Base-by-base conservation (phyloP, 768 basidiomycete species). In the Naganishia vaughanmartiniae region DNA sequence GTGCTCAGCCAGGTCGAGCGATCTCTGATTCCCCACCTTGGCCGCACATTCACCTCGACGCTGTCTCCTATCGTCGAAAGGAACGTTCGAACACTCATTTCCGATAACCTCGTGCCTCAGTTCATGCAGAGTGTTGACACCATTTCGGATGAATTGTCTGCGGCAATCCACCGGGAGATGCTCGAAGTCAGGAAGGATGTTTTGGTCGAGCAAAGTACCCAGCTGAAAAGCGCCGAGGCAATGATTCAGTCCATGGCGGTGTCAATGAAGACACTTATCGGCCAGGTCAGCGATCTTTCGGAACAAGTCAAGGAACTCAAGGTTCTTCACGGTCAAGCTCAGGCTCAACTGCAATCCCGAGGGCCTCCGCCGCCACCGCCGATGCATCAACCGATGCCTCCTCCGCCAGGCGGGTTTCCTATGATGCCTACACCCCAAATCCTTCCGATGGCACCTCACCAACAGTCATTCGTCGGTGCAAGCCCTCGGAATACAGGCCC, bases 171-270 rank as follows among this genome's bases (percentile, higher is more conserved):
- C 57, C 73, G 76, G 11, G 78, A 80, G 54, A 76, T 80, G 74
- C 34, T 76, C 0, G 76, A 78, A 74, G 73, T 80, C 42, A 66
- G 76, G 28, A 78, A 78, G 70, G 76, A 78, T 33, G 68, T 73
- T 34, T 45, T 73, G 21, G 65, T 68, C 17, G 72, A 73, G 51
- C 72, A 73, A 45, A 65, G 51, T 28, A 46, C 55, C 9, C 58
- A 65, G 31, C 33, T 68, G 31, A 66, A 69, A 14, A 51, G 69
- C 1, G 51, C 69, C 17, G 60, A 73, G 31, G 54, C 63, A 30
- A 51, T 70, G 51, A 70, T 79, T 24, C 45, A 66, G 31, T 58
- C 69, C 11, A 72, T 78, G 70, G 68, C 74, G 0, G 51, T 39
- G n/a, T 73, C 75, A 5, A 73, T 79, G 28, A 48, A 65, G 10